These are phyloP conservation scores for Candida quercuum DNA, from an alignment of 805 yeast species.

Conservation along the genomic window DNA sequence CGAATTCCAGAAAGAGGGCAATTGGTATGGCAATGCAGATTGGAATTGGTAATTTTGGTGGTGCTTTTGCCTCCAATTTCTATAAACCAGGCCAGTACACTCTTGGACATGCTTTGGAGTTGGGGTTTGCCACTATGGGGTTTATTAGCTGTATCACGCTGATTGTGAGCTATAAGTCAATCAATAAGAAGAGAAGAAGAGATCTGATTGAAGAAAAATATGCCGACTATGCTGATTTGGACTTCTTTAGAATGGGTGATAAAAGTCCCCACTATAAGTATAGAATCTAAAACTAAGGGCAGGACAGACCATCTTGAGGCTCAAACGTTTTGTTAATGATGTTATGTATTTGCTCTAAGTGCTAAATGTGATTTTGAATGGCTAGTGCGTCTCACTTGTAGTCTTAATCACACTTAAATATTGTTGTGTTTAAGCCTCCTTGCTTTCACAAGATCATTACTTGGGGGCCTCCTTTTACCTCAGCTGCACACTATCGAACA, in stretches of 20 bases:
- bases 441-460: too few relatives aligned
- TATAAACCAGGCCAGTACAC: constrained; percentile 26
- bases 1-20: constrained; percentile 31
- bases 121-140: constrained; percentile 30
- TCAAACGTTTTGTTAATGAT: too few relatives aligned
- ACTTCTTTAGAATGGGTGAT: constrained; percentile 36
- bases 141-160: constrained; percentile 17
- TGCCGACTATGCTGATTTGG: constrained; percentile 21
- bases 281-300: constrained; percentile 2
- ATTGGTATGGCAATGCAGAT: constrained; percentile 33
- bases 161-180: constrained; percentile 17
- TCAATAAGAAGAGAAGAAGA: constrained; percentile 21
- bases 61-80: constrained; percentile 30
- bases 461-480: too few relatives aligned
- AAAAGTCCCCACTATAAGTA: constrained; percentile 35
- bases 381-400: too few relatives aligned
- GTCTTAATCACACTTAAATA: too few relatives aligned
- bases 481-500: too few relatives aligned
- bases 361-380: too few relatives aligned
- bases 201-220: constrained; percentile 28
- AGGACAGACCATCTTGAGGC: neutral
- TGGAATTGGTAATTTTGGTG: constrained; percentile 32
- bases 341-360: too few relatives aligned
- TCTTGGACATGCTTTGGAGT: constrained; percentile 28
- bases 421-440: too few relatives aligned